These are phyloP conservation scores for Phytophthora tentaculata DNA, from an alignment of 352 stramenopile species.

Conservation along the genomic window DNA sequence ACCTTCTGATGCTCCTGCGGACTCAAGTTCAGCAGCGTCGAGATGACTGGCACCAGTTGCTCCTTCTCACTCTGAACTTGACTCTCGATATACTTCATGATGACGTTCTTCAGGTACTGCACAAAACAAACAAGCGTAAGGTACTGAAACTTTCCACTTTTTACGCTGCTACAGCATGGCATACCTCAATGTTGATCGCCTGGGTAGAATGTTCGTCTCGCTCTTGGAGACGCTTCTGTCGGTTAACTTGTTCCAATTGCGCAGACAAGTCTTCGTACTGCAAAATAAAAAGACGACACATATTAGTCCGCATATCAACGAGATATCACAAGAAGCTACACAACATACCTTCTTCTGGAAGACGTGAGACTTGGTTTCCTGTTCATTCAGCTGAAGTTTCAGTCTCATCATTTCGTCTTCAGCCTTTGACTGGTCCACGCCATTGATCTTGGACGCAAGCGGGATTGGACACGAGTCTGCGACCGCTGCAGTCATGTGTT, in stretches of 20 bases:
- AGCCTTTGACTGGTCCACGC: slow-evolving; percentile 30
- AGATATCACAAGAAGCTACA: slow-evolving; percentile 2
- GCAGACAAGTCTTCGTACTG: slow-evolving; percentile 65
- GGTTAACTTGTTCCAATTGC: slow-evolving; percentile 56
- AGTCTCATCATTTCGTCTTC: slow-evolving; percentile 51
- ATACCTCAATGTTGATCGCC: slow-evolving; percentile 75
- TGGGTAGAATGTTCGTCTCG: slow-evolving; percentile 46
- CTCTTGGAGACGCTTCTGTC: slow-evolving; percentile 63
- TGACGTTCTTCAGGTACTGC: slow-evolving; percentile 86
- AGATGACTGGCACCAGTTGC: slow-evolving; percentile 81
- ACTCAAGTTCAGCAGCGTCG: slow-evolving; percentile 76
- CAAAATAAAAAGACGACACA: slow-evolving; percentile 1
- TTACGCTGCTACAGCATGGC: not conserved
- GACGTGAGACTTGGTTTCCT: slow-evolving; percentile 49
- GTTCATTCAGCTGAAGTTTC: slow-evolving; percentile 50
- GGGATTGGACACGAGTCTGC: slow-evolving; percentile 55
- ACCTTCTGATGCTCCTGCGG: slow-evolving; percentile 72
- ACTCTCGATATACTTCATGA: slow-evolving; percentile 87
- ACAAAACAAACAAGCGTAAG: slow-evolving; percentile 11
- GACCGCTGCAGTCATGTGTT: slow-evolving; percentile 49
- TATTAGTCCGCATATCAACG: slow-evolving; percentile 4
- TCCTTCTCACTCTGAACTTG: slow-evolving; percentile 78
- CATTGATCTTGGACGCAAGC: slow-evolving; percentile 33
- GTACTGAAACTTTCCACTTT: not conserved
- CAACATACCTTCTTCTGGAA: slow-evolving; percentile 57